A percentile compares a stretch with the other conserved stretches of the same genome.
These are phyloP conservation scores for Geotrichum cucujoidarum DNA, from an alignment of 1,139 yeast genomes.

Conservation along the genomic window DNA sequence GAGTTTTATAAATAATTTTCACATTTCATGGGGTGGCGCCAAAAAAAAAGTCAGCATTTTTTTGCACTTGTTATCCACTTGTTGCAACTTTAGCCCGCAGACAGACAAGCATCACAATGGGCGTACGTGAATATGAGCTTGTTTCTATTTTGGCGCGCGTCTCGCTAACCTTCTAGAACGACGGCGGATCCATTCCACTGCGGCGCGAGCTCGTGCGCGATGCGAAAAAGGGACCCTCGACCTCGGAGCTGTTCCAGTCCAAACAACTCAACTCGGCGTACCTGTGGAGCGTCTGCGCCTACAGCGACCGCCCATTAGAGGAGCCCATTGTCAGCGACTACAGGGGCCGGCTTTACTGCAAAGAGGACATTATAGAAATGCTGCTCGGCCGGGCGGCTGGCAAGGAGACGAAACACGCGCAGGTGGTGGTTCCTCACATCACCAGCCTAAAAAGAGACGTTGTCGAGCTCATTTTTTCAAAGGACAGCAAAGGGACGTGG, in stretches of 20 bases:
- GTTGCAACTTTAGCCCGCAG: too few species aligned
- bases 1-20: neutral
- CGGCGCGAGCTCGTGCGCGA: slow-evolving; percentile 41
- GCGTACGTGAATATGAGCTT: slow-evolving; percentile 12
- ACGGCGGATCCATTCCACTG: slow-evolving; percentile 50
- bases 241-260: slow-evolving; percentile 28
- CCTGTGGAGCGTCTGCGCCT: slow-evolving; percentile 43
- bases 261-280: slow-evolving; percentile 30
- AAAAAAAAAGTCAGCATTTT: too few species aligned
- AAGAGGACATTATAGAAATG: slow-evolving; percentile 59
- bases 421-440: slow-evolving; percentile 7
- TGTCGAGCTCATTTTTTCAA: slow-evolving; percentile 41
- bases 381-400: slow-evolving; percentile 41
- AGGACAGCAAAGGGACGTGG: slow-evolving; percentile 35
- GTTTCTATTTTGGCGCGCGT: neutral
- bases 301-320: slow-evolving; percentile 40
- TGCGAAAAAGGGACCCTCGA: slow-evolving; percentile 26
- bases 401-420: slow-evolving; percentile 28
- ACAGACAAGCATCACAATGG: too few species aligned
- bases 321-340: slow-evolving; percentile 66
- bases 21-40: slow-evolving; percentile 9
- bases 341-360: slow-evolving; percentile 63
- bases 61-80: too few species aligned
- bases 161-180: slow-evolving; percentile 36
- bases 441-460: slow-evolving; percentile 41